Conservation (phyloP, 345 rosid species). For the Salix viminalis region DNA sequence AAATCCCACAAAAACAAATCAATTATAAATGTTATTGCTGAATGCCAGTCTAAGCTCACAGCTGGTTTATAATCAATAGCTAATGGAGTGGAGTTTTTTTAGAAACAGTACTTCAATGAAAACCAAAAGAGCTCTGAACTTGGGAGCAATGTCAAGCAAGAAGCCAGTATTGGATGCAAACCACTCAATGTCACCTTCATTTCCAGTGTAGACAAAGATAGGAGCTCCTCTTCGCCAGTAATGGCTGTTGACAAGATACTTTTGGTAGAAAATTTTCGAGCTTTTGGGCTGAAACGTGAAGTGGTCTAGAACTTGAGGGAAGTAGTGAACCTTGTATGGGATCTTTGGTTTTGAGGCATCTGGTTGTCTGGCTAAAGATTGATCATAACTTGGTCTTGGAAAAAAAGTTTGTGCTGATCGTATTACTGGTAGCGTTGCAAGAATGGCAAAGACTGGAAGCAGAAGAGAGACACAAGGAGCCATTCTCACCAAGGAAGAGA, state of each 20-base stretch:
- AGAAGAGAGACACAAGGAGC: constrained; percentile 19
- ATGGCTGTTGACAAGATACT: constrained; percentile 54
- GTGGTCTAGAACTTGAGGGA: constrained; percentile 72
- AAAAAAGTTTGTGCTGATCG: constrained; percentile 28
- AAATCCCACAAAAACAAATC: constrained; percentile 6
- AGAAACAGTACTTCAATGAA: constrained; percentile 58
- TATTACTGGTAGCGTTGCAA: constrained; percentile 13
- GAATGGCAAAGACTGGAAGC: constrained; percentile 16
- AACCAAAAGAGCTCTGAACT: constrained; percentile 66
- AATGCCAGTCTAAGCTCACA: no score
- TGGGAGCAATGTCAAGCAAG: constrained; percentile 76
- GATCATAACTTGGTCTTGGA: constrained; percentile 24
- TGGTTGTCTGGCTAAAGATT: constrained; percentile 22
- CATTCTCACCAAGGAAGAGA: background rate
- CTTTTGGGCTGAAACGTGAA: constrained; percentile 56
- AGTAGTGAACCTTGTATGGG: constrained; percentile 48
- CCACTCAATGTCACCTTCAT: constrained; percentile 85
- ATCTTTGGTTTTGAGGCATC: constrained; percentile 24
- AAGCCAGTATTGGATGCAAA: constrained; percentile 80
- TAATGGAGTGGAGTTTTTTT: no score
- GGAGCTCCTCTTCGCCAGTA: constrained; percentile 60
- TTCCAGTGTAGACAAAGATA: constrained; percentile 70
- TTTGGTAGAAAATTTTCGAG: constrained; percentile 56
- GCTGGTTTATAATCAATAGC: no score
- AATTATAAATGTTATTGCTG: background rate